Conservation (phyloP, 1,284 basidiomycete species). For the Ceratorhiza oryzae-sativae region DNA sequence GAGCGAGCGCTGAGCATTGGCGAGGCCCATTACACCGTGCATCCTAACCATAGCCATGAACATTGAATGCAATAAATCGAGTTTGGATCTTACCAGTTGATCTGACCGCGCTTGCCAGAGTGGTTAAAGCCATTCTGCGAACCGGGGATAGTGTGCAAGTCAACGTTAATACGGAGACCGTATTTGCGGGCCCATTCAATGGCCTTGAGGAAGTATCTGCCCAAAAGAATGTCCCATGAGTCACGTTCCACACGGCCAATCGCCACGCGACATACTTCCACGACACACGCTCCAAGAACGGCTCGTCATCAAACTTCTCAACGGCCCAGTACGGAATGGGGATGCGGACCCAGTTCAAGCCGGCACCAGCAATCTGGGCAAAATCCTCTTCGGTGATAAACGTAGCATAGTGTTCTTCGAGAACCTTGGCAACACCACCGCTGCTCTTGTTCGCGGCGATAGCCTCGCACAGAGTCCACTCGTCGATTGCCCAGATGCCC, state of each 20-base stretch:
- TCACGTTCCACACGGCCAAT: background rate
- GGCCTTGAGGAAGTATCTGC: constrained; percentile 55
- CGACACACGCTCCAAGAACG: constrained; percentile 51
- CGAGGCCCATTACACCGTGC: constrained; percentile 60
- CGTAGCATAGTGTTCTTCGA: constrained; percentile 59
- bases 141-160: constrained; percentile 59
- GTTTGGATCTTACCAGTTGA: constrained; percentile 42
- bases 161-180: constrained; percentile 60
- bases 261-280: constrained; percentile 41
- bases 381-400: constrained; percentile 64
- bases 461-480: constrained; percentile 55
- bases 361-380: constrained; percentile 60
- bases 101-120: constrained; percentile 52
- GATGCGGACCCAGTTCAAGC: constrained; percentile 59
- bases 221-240: constrained; percentile 51
- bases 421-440: constrained; percentile 46
- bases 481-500: constrained; percentile 53
- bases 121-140: constrained; percentile 54
- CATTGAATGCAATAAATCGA: background rate
- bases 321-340: constrained; percentile 62
- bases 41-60: constrained; percentile 50
- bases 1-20: constrained; percentile 87
- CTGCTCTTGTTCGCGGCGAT: constrained; percentile 52
- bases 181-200: constrained; percentile 62
- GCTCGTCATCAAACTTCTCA: constrained; percentile 56